A percentile compares a stretch with the other conserved stretches of the same genome.
phyloP scores from a whole-genome alignment of 306 rosid species.

The Hippophae rhamnoides region DNA sequence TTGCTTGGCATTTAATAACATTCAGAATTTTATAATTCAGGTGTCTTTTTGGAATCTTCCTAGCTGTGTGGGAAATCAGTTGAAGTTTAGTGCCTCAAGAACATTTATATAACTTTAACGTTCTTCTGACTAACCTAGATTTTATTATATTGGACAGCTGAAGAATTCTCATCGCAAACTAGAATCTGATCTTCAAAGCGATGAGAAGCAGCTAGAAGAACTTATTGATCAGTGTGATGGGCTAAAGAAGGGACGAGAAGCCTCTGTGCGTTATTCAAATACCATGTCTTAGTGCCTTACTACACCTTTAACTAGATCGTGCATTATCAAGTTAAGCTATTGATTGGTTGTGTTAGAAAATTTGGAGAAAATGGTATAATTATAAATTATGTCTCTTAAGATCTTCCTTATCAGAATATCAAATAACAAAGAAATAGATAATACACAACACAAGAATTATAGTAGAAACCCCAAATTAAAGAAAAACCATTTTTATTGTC shows the following conservation, averaged over 20 bases:
- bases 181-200: constrained; percentile 61
- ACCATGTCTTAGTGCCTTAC: constrained; percentile 6
- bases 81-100: constrained; percentile 22
- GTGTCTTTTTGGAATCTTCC: constrained; percentile 97
- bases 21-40: constrained; percentile 24
- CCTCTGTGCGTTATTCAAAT: constrained; percentile 55
- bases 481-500: no score
- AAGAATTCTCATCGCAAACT: constrained; percentile 63
- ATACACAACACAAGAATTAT: no score
- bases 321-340: constrained; percentile 4
- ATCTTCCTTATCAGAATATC: no score
- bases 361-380: no score
- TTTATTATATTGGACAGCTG: constrained; percentile 44
- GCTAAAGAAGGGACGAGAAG: constrained; percentile 82
- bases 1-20: background rate
- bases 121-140: background rate
- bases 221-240: constrained; percentile 58
- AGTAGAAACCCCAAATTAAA: no score
- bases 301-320: constrained; percentile 7
- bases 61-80: constrained; percentile 97
- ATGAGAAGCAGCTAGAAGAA: constrained; percentile 47
- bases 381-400: no score
- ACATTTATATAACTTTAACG: background rate
- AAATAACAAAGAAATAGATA: no score
- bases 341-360: constrained; percentile 4